Percentiles rank a stretch among this genome's conserved stretches.
phyloP scores from a whole-genome alignment of 495 filamentous ascomycete species.

The Aspergillus asperescens region DNA sequence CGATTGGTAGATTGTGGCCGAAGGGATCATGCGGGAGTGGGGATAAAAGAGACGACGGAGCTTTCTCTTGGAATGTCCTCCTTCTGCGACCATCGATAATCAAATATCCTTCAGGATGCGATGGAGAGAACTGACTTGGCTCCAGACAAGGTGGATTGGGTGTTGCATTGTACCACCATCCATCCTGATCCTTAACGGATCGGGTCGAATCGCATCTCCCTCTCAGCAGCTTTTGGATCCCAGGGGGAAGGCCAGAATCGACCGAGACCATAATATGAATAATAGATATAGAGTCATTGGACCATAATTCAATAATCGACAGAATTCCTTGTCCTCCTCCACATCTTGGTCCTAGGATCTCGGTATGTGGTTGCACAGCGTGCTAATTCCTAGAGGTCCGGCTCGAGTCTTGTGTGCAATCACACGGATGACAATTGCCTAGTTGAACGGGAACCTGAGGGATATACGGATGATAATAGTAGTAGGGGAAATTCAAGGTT shows the following conservation, averaged over 20 bases:
- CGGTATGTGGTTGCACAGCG: neutral
- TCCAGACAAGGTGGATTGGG: neutral
- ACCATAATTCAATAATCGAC: neutral
- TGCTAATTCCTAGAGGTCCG: neutral
- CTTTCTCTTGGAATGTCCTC: neutral
- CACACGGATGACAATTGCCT: neutral
- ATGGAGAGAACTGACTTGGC: neutral
- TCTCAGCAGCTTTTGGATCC: neutral
- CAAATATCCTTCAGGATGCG: neutral
- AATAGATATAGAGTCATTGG: constrained; percentile 2
- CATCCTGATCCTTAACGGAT: neutral
- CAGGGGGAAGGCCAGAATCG: neutral
- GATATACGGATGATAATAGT: neutral
- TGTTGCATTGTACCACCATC: neutral
- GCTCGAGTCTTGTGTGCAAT: neutral
- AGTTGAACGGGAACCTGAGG: neutral
- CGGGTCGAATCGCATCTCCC: neutral
- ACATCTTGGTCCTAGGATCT: neutral
- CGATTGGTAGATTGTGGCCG: constrained; percentile 23
- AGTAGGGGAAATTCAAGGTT: neutral
- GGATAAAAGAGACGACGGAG: constrained; percentile 10
- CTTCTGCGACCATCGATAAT: neutral
- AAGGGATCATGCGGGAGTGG: constrained; percentile 15
- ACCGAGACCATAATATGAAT: neutral
- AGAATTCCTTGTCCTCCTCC: neutral